Evolutionary conservation across 257 asterid genomes (phyloP).

Genomic region (Anisodus acutangulus): DNA sequence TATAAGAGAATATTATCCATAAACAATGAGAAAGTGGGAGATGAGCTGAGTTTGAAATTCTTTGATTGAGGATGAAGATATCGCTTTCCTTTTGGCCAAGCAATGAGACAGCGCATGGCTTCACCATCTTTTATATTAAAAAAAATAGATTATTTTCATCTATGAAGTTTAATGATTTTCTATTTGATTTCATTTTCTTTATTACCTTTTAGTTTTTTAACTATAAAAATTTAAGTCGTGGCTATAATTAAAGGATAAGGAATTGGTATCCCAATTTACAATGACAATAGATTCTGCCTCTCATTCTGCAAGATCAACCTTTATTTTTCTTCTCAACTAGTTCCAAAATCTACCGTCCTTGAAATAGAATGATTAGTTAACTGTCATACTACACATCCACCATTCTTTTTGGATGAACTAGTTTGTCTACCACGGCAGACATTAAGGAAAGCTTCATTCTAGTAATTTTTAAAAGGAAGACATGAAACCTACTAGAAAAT

Average conservation of each 20-base stretch:
- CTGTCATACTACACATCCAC: neutral
- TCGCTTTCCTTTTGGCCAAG: constrained; percentile 5
- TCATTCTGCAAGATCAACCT: too few species aligned
- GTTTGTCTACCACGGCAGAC: neutral
- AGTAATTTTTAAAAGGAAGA: neutral
- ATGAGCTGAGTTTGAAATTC: constrained; percentile 17
- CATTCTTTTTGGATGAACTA: neutral
- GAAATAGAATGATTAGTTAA: neutral
- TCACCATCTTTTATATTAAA: neutral
- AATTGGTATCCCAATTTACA: neutral
- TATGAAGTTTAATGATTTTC: neutral
- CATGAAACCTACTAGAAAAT: neutral
- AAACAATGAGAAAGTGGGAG: neutral
- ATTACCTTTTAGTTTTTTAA: neutral
- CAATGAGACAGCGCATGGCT: neutral
- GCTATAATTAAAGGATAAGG: neutral
- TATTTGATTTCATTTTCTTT: neutral
- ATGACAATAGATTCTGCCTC: neutral
- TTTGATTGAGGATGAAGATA: constrained; percentile 23
- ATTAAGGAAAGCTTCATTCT: too few species aligned
- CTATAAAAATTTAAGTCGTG: neutral
- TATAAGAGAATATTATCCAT: constrained; percentile 6
- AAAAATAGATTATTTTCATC: neutral
- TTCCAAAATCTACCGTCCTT: neutral
- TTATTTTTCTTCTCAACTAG: too few species aligned